A percentile compares a stretch with the other conserved stretches of the same genome.
Conservation (phyloP, 768 basidiomycete genomes). For the Russula ochroleuca region DNA sequence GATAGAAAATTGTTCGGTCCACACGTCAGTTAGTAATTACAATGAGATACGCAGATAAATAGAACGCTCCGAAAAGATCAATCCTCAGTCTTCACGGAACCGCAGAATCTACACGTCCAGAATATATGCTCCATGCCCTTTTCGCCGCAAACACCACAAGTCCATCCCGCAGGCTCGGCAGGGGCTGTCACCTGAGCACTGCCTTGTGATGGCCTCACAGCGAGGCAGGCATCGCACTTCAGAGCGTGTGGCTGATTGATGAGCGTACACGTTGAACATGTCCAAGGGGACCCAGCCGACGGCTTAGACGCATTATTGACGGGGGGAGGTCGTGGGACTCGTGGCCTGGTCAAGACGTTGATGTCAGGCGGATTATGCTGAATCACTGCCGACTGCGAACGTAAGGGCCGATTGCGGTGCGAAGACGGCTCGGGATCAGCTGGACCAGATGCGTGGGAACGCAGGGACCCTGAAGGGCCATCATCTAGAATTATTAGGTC, state of each 20-base stretch:
- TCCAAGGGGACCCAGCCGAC: constrained; percentile 39
- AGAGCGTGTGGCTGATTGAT: constrained; percentile 45
- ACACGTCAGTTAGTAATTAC: background rate
- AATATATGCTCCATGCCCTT: constrained; percentile 55
- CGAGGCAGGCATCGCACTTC: constrained; percentile 58
- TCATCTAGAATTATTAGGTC: constrained; percentile 35
- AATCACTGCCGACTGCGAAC: background rate
- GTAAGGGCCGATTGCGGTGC: constrained; percentile 4
- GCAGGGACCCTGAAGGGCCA: background rate
- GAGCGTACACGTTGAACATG: constrained; percentile 60
- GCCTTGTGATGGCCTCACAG: constrained; percentile 31
- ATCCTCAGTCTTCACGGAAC: constrained; percentile 50
- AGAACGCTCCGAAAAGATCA: constrained; percentile 7
- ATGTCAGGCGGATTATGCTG: background rate
- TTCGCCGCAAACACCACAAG: constrained; percentile 61
- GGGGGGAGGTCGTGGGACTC: constrained; percentile 23
- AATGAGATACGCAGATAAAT: background rate
- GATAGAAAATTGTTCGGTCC: background rate
- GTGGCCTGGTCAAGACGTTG: constrained; percentile 11
- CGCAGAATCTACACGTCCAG: constrained; percentile 76
- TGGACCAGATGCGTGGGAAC: constrained; percentile 31
- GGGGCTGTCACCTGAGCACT: background rate
- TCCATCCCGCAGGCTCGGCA: constrained; percentile 42
- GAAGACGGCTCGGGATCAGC: constrained; percentile 16
- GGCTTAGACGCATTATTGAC: constrained; percentile 19